Evolutionary conservation across 164 flowering plant species (phyloP), one percentile per base, ranked within the genome.

Genomic region (Annona cherimola): DNA sequence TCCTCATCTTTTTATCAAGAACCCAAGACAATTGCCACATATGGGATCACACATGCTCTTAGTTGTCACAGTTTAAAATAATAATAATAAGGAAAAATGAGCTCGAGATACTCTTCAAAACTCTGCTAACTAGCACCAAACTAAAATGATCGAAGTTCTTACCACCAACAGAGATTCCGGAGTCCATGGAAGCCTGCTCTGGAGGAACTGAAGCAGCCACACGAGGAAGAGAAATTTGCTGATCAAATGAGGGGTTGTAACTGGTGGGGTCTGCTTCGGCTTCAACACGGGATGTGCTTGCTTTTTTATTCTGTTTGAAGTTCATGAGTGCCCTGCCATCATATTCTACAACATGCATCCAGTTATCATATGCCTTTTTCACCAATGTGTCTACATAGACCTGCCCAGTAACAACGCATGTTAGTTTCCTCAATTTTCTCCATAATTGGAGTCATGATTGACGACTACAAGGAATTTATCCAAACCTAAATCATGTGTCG

Each of bases 281-380:
- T 75, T 86, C 84, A 69, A 59, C 67, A 59, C 77, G 78, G 16
- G 85, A 77, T 67, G 85, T 55, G 79, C 60, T 75, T 1, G 72
- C 70, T 40, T 71, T 79, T 77, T 81, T 83, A 62, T 50, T 77
- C 68, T 85, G 86, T 70, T 81, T 85, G 41, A 76, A 81, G 79
- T 81, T 81, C 69, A 88, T 43, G 12, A 92, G 90, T 69, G 91
- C 85, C 75, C 90, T 84, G 65, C 92, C 88, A 77, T 95, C 99
- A 79, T 91, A 95, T 81, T 95, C 99, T 76, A 91, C 72, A 14
- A 93, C 98, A 81, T 86, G 84, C 84, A 83, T 83, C 99, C 99
- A 95, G 69, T 95, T 91, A 18, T 95, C 98, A 83, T 95, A 93
- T 11, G 99, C 99, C 76, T 87, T 88, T 78, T 87, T 95, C 81